Evolutionary conservation across 345 rosid genomes (phyloP).

Genomic region (Angophora floribunda): DNA sequence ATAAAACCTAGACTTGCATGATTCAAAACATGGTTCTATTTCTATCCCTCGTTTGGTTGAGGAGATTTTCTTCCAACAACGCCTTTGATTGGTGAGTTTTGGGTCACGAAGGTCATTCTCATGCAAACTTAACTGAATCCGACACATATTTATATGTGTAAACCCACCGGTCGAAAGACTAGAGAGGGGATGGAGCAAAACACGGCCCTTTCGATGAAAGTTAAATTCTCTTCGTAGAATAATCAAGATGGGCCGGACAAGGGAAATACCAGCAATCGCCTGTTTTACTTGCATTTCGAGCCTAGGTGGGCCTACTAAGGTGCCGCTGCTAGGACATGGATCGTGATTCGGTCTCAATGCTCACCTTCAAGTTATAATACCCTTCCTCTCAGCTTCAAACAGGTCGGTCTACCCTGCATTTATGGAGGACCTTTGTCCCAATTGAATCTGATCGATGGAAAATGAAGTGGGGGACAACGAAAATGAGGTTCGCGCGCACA

Average conservation of each 20-base stretch:
- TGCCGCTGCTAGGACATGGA: neutral
- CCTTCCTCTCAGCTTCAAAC: neutral
- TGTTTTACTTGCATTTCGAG: neutral
- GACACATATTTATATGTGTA: neutral
- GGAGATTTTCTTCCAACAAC: neutral
- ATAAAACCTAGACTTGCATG: neutral
- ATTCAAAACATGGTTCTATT: neutral
- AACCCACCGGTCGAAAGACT: neutral
- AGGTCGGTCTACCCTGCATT: neutral
- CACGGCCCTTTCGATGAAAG: neutral
- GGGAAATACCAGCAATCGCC: fast-evolving
- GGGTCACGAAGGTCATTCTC: neutral
- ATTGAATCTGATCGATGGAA: neutral
- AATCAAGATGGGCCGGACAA: neutral
- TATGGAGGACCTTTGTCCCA: neutral
- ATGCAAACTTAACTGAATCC: neutral
- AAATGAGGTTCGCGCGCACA: neutral
- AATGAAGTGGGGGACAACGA: neutral
- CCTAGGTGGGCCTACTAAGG: neutral
- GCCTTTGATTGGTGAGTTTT: neutral
- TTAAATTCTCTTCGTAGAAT: neutral
- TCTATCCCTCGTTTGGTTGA: neutral
- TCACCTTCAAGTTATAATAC: neutral
- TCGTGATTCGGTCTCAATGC: neutral
- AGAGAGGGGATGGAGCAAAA: neutral